These are phyloP conservation scores for Steccherinum ochraceum DNA, from an alignment of 768 basidiomycete species.

Conservation along the genomic window DNA sequence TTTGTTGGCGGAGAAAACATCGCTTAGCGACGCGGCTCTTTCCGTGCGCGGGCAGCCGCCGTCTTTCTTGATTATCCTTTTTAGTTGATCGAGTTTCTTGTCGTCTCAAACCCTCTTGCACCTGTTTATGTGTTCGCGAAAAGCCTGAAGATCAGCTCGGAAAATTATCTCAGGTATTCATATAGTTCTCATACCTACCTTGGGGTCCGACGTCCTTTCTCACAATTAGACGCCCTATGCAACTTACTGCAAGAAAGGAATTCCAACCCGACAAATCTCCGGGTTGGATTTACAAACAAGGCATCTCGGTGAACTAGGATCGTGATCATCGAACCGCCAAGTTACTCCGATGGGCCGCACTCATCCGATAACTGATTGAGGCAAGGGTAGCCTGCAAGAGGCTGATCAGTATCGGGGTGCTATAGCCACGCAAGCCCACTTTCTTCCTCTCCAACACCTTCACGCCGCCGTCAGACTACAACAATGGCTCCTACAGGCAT, in stretches of 20 bases:
- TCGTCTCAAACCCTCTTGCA: too few relatives aligned
- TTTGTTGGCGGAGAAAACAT: too few relatives aligned
- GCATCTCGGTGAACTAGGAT: not conserved
- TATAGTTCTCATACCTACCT: not conserved
- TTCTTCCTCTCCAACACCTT: not conserved
- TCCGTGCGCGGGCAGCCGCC: too few relatives aligned
- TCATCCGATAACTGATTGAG: not conserved
- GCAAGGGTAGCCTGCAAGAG: not conserved
- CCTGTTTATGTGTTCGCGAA: too few relatives aligned
- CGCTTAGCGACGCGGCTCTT: too few relatives aligned
- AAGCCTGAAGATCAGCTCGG: too few relatives aligned
- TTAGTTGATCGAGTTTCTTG: too few relatives aligned
- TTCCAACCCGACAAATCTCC: not conserved
- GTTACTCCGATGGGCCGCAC: not conserved
- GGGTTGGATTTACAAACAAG: not conserved
- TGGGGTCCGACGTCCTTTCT: not conserved
- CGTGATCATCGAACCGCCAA: not conserved
- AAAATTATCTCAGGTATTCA: not conserved
- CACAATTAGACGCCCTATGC: not conserved
- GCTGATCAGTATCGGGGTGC: not conserved
- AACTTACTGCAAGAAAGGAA: not conserved
- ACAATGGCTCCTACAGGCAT: constrained; percentile 44
- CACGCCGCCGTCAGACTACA: constrained; percentile 1
- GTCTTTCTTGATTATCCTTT: too few relatives aligned
- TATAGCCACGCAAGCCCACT: not conserved